Evolutionary conservation across 192 early-diverging fungal species (phyloP), one percentile per base, ranked within the genome.

Genomic region (Physocladia obscura): DNA sequence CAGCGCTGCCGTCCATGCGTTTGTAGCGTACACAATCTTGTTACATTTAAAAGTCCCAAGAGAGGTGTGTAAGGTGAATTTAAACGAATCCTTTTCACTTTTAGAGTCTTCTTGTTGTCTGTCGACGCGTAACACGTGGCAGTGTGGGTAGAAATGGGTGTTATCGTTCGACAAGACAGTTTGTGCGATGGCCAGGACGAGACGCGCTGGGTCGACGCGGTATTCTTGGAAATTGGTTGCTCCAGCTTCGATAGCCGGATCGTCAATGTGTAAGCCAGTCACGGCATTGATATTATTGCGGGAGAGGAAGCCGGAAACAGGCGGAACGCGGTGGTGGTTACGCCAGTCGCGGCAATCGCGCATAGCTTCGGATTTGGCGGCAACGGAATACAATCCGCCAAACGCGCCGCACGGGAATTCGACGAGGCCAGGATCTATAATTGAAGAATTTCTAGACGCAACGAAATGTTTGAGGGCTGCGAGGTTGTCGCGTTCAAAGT

Each of bases 1-100:
- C 5, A 85, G 73, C 19, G 61, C 68, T 19, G 62, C 47, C 11
- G 79, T 76, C 61, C 76, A 81, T 13, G 79, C 80, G 58, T 85
- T 85, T 39, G 79, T 82, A 36, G 76, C 76, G 49, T 80, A 71
- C 8, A 85, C 57, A 24, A 85, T 72, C 27, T 70, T 32, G 13
- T 57, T n/a, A n/a, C n/a, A n/a, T n/a, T n/a, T n/a, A n/a, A n/a
- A n/a, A n/a, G n/a, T n/a, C n/a, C n/a, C n/a, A n/a, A n/a, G n/a
- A n/a, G n/a, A n/a, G n/a, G n/a, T n/a, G n/a, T n/a, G n/a, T n/a
- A n/a, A n/a, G n/a, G n/a, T n/a, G n/a, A n/a, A n/a, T n/a, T n/a
- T n/a, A n/a, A n/a, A n/a, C n/a, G n/a, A n/a, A n/a, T n/a, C n/a
- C n/a, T n/a, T n/a, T n/a, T n/a, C n/a, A n/a, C n/a, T n/a, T n/a